A percentile compares a stretch with the other conserved stretches of the same genome.
phyloP scores from a whole-genome alignment of 2,329 filamentous ascomycete genomes.

The Zasmidium cellare region DNA sequence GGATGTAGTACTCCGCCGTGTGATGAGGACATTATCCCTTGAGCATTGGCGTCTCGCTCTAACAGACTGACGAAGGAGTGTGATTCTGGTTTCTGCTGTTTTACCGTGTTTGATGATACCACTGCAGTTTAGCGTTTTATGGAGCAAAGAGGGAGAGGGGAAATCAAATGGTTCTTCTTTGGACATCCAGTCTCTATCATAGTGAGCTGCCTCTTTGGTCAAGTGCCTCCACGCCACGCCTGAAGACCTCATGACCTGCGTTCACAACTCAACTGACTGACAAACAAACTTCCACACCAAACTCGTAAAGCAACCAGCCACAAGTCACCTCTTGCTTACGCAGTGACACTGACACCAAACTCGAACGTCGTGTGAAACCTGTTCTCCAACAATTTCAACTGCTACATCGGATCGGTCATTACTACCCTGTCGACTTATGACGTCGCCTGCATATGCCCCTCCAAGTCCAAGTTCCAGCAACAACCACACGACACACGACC shows the following conservation, averaged over 20 bases:
- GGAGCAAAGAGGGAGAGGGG: neutral
- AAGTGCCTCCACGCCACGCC: neutral
- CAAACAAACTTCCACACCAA: neutral
- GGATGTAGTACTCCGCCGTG: conserved; percentile 14
- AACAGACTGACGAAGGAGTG: neutral
- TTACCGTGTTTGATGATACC: conserved; percentile 17
- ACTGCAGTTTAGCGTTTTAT: conserved; percentile 9
- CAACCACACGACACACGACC: no score
- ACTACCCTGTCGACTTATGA: no score
- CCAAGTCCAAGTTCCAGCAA: no score
- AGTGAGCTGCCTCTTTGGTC: no score
- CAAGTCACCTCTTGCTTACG: neutral
- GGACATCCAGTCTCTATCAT: no score
- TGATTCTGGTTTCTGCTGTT: neutral
- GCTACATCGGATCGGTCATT: no score
- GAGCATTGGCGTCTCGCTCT: neutral
- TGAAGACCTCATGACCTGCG: neutral
- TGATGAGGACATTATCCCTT: neutral
- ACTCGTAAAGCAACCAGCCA: neutral
- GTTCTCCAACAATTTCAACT: neutral
- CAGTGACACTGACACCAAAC: neutral
- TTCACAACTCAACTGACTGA: neutral
- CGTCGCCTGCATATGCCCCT: no score
- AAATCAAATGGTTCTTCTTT: neutral
- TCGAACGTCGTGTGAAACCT: neutral